Base-by-base conservation (phyloP, 495 filamentous ascomycete species). In the Hypoxylon trugodes region DNA sequence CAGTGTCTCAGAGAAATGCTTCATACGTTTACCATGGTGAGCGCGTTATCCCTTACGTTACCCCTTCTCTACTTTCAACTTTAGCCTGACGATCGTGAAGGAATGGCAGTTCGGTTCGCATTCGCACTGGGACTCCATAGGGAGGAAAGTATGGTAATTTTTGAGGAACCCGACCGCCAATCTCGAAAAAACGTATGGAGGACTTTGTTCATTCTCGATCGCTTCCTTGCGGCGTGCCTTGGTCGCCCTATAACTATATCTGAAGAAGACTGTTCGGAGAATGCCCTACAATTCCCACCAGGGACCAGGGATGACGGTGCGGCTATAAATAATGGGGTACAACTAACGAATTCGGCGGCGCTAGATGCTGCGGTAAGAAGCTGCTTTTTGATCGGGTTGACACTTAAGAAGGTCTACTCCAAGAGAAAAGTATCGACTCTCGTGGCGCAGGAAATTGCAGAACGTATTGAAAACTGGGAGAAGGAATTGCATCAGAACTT, bases 391-490 rank as follows among this genome's bases (percentile, higher is more conserved):
- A 87, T 92, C 46, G 88, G 89, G 28, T 76, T 79, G 4, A 88
- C 89, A 18, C 78, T 92, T 13, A 85, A 80, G 19, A 85, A 83
- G 37, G 84, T 91, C 16, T 92, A 90, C 63, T 86, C 88, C 56
- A 82, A 84, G 41, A 81, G 87, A 55, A 90, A 86, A 57, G 84
- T 91, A 36, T 90, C 87, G 6, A 87, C 87, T 25, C 75, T 79
- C 16, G 77, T 87, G 16, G 87, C 87, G 1, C 86, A 90, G 60
- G 80, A 84, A 19, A 89, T 90, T 28, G 84, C 86, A 35, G 82
- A 89, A 60, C 80, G 72, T 50, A 77, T 80, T 53, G 81, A 80
- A 45, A 55, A 66, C 9, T 85, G 83, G 82, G 78, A 79, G 15
- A 73, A 73, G 56, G 74, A 73, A 28, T 66, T 84, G 7, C 76